Conservation (phyloP, 352 stramenopile species). For the Globisporangium cystogenes region DNA sequence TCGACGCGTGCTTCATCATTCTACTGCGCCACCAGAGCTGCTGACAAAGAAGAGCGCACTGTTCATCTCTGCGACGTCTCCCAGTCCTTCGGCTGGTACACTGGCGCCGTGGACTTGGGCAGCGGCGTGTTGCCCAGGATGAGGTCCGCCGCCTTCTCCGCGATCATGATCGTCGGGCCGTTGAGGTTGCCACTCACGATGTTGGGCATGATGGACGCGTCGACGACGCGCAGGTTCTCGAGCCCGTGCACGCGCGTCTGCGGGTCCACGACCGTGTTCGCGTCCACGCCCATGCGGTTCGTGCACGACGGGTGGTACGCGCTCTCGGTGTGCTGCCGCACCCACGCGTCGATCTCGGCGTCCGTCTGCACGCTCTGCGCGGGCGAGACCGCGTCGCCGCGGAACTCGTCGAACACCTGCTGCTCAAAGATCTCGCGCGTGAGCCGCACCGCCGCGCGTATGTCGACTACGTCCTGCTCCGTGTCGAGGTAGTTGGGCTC, state of each 20-base stretch:
- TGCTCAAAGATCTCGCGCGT: conserved; percentile 88
- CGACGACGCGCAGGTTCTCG: conserved; percentile 85
- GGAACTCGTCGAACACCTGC: conserved; percentile 79
- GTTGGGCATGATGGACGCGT: conserved; percentile 93
- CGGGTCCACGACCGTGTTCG: conserved; percentile 88
- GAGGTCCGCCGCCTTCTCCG: conserved; percentile 91
- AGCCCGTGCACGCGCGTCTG: conserved; percentile 82
- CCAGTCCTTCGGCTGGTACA: conserved; percentile 75
- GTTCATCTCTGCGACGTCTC: conserved; percentile 63
- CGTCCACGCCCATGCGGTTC: conserved; percentile 80
- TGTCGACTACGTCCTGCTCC: conserved; percentile 70
- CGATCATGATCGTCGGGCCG: conserved; percentile 91
- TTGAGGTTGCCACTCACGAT: conserved; percentile 95
- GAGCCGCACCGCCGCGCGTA: conserved; percentile 68
- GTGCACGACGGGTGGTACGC: conserved; percentile 89
- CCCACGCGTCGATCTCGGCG: conserved; percentile 80
- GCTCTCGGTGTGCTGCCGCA: conserved; percentile 78
- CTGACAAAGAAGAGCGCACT: neutral
- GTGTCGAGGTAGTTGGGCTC: conserved; percentile 89
- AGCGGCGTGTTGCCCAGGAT: conserved; percentile 76
- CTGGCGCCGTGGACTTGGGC: conserved; percentile 61
- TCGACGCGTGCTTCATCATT: neutral
- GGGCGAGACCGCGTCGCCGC: conserved; percentile 73
- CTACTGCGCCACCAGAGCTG: neutral
- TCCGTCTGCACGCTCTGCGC: conserved; percentile 53